Base-by-base conservation (phyloP, 2,329 filamentous ascomycete genomes). In the Fusarium multiceps region DNA sequence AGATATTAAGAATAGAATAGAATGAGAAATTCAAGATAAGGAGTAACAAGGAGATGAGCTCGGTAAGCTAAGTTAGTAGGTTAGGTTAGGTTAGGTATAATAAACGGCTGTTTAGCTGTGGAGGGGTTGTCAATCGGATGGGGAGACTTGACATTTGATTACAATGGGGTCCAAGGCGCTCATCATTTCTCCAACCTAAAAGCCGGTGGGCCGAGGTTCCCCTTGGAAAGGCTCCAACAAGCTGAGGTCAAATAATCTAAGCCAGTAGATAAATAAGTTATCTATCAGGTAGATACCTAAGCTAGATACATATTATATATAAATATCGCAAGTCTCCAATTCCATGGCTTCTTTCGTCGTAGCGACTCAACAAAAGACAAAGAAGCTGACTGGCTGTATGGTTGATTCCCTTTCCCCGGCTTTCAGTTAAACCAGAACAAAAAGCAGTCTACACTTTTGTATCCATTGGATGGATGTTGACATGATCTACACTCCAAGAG, bases 151-250 rank as follows among this genome's bases (percentile, higher is more conserved):
- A 59, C 47, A 50, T 28, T 28, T 28, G 27, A 28, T 54, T 61
- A 55, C 28, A 61, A 69, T 62, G 66, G 67, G 59, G 57, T 63
- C 48, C 59, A 30, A 69, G 71, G 69, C 30, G 46, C 43, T 55
- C 34, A 37, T 37, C 34, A 37, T 37, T 50, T 54, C 48, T 56
- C 46, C 55, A 59, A 25, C 16, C 27, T 40, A 37, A 20, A 55
- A 49, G 71, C 73, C 73, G 73, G 64, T 74, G 68, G 71, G 56
- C 74, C 74, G 74, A 75, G 74, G 74, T 66, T 68, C 55, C 49
- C 30, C 30, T 63, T 63, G 63, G 55, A 68, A 67, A 43, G 37
- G 37, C 61, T 45, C 62, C 41, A 66, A 37, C 34, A 18, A 37
- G 18, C n/a, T 30, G 28, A 30, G 28, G 28, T 30, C 28, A 30